Evolutionary conservation across 75 land plant genomes (phyloP), one percentile per base, ranked within the genome.

Genomic region (Ceratopteris richardii): DNA sequence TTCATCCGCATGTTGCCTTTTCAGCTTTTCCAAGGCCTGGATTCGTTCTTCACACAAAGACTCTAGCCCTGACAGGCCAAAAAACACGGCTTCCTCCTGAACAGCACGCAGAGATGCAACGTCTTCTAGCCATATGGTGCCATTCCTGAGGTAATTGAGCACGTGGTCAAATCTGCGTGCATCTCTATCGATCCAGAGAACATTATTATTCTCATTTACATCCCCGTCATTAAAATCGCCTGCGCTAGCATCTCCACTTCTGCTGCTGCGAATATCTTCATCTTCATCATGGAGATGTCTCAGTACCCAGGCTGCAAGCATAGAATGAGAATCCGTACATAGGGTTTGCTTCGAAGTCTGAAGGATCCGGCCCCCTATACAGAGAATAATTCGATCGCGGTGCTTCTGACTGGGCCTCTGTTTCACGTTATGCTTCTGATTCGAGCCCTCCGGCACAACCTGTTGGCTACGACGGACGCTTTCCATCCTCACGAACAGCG

Each of bases 81-180:
- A 73, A 24, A 33, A 73, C 40, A 20, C 48, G 0, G 76, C 76
- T 65, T 73, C 76, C 57, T 73, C 76, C 6, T 61, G 51, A 16
- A 73, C 33, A 1, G 41, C 76, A 30, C 76, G 18, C 22, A 73
- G 48, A 10, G 54, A 56, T 0, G 66, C 48, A 16, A 54, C 51
- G 19, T 67, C 61, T 18, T 68, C 20, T 4, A 73, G 76, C 76
- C 71, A 73, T 1, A 73, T 36, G 12, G 76, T 73, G 30, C 66
- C 76, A 40, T 56, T 61, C 0, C 71, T 25, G 23, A 73, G 66
- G 30, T 74, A 74, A 57, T 74, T 74, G 43, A 74, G 61, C 9
- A 74, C 61, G 22, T 68, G 72, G 0, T 25, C 10, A 37, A 74
- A 74, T 14, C 76, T 48, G 6, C 31, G 22, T 29, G 36, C 66